phyloP scores from a whole-genome alignment of 306 rosid species.

The Pterocarpus santalinus region DNA sequence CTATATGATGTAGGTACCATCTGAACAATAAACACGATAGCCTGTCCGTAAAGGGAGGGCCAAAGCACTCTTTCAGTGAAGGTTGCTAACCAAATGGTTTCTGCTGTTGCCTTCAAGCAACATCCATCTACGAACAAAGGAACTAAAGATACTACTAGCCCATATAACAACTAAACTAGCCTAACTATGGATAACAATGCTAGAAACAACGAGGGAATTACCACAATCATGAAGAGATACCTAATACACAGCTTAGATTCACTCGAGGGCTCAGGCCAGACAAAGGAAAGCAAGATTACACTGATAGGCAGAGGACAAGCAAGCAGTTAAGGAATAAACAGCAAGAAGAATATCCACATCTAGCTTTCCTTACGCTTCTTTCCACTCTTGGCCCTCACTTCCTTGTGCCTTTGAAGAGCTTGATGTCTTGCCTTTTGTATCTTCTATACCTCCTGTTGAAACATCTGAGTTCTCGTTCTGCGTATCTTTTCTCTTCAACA shows the following conservation, averaged over 20 bases:
- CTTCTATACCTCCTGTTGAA: constrained; percentile 51
- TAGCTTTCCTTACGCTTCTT: constrained; percentile 77
- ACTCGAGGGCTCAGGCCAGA: constrained; percentile 40
- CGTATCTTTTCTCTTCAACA: constrained; percentile 55
- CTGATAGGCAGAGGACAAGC: constrained; percentile 41
- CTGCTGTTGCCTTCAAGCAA: constrained; percentile 50
- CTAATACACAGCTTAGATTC: constrained; percentile 49
- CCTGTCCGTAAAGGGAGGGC: constrained; percentile 11
- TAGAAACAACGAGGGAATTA: constrained; percentile 52
- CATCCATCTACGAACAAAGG: constrained; percentile 55
- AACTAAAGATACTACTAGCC: constrained; percentile 40
- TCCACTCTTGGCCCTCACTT: constrained; percentile 64
- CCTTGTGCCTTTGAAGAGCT: constrained; percentile 61
- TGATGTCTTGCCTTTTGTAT: constrained; percentile 60
- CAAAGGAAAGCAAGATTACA: constrained; percentile 38
- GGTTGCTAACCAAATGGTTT: constrained; percentile 51
- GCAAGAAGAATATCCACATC: constrained; percentile 31
- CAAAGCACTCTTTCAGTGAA: constrained; percentile 47
- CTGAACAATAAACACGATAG: background rate
- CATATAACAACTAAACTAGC: constrained; percentile 55
- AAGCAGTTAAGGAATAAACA: constrained; percentile 36
- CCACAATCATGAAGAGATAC: constrained; percentile 49
- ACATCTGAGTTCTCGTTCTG: constrained; percentile 54
- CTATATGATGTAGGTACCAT: background rate
- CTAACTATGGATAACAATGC: constrained; percentile 55